A percentile compares a stretch with the other conserved stretches of the same genome.
These are phyloP conservation scores for Aristolochia fimbriata DNA, from an alignment of 164 flowering plant species.

Conservation along the genomic window DNA sequence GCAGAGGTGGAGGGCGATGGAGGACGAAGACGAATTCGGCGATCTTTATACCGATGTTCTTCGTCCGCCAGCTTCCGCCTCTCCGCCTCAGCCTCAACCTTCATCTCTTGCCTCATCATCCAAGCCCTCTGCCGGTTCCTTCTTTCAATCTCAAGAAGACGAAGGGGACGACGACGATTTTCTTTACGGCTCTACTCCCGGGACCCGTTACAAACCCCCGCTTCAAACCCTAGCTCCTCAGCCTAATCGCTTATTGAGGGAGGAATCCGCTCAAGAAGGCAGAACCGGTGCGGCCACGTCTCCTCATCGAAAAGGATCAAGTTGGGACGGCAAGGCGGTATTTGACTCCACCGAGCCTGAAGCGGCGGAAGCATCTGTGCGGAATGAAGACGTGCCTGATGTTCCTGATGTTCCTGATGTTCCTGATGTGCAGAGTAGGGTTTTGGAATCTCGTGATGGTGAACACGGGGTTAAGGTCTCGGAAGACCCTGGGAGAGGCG, in stretches of 20 bases:
- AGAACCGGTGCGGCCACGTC: too few relatives aligned
- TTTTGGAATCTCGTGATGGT: background rate
- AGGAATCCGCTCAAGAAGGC: too few relatives aligned
- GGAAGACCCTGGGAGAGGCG: slow-evolving; percentile 5
- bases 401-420: too few relatives aligned
- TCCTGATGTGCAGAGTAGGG: too few relatives aligned
- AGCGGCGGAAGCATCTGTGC: too few relatives aligned
- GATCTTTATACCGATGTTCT: slow-evolving; percentile 96
- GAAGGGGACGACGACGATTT: slow-evolving; percentile 11
- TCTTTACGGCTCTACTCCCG: slow-evolving; percentile 2
- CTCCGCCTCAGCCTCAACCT: slow-evolving; percentile 11
- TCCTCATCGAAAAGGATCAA: too few relatives aligned
- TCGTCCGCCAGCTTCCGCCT: slow-evolving; percentile 19
- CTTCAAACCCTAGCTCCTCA: slow-evolving; percentile 2
- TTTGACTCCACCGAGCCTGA: too few relatives aligned
- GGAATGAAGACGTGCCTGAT: too few relatives aligned
- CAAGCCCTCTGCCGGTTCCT: slow-evolving; percentile 1
- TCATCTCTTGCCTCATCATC: background rate
- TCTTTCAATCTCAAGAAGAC: background rate
- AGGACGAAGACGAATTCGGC: slow-evolving; percentile 96
- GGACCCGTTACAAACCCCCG: background rate
- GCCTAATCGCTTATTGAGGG: too few relatives aligned
- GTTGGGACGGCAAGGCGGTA: too few relatives aligned
- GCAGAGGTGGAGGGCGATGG: slow-evolving; percentile 30
- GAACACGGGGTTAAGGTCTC: slow-evolving; percentile 19